Conservation (phyloP, 176 grass and related monocot genomes). For the Poa pratensis region DNA sequence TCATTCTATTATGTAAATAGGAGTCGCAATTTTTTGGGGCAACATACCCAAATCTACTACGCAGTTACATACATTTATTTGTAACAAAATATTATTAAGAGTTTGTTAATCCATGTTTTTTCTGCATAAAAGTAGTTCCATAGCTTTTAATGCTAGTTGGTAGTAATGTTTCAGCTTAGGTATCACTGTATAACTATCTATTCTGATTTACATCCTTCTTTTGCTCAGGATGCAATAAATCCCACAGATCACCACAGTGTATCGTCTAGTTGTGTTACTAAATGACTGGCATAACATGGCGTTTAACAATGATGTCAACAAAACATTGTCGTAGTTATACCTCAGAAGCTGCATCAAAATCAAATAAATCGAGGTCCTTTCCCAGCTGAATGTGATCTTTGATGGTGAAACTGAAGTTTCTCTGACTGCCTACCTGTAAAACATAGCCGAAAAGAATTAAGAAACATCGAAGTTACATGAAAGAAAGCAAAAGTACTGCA, state of each 20-base stretch:
- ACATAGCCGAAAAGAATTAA: constrained; percentile 44
- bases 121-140: neutral
- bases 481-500: neutral
- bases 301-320: neutral
- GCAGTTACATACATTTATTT: constrained; percentile 6
- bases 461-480: neutral
- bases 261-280: constrained; percentile 6
- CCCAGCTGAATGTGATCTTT: constrained; percentile 95
- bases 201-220: neutral
- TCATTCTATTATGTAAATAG: constrained; percentile 1
- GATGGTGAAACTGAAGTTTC: constrained; percentile 72
- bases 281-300: constrained; percentile 8
- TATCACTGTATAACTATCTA: neutral
- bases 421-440: constrained; percentile 74
- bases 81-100: neutral
- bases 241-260: neutral
- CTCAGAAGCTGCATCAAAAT: constrained; percentile 96
- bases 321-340: constrained; percentile 45
- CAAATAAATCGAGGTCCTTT: constrained; percentile 92
- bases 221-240: neutral
- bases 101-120: neutral
- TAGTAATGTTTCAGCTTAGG: neutral
- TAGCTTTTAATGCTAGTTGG: constrained; percentile 10
- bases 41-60: constrained; percentile 15
- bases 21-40: neutral